Evolutionary conservation across 2,329 filamentous ascomycete genomes (phyloP).

Genomic region (Alternaria rosae): DNA sequence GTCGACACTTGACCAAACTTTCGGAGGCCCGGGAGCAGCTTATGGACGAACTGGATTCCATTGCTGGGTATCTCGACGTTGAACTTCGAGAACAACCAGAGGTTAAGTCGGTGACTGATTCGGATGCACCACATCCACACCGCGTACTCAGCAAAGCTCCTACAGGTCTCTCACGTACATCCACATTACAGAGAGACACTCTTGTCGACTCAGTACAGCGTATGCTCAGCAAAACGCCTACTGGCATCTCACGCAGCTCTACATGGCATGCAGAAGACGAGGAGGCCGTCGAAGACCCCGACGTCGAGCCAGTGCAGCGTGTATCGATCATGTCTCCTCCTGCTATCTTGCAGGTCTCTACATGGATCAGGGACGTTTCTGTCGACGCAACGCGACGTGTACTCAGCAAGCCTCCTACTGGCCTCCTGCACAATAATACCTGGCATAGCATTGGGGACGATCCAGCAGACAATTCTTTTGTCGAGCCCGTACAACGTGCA

Average conservation of each 20-base stretch:
- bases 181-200: neutral
- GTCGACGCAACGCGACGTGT: neutral
- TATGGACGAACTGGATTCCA: constrained; percentile 39
- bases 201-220: neutral
- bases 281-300: neutral
- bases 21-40: constrained; percentile 30
- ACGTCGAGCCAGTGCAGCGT: neutral
- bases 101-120: neutral
- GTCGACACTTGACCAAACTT: constrained; percentile 28
- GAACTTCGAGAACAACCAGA: constrained; percentile 23
- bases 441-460: neutral
- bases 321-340: neutral
- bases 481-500: neutral
- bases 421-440: neutral
- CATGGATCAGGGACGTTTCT: neutral
- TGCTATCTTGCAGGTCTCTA: neutral
- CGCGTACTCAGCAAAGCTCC: neutral
- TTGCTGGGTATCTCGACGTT: constrained; percentile 36
- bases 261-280: neutral
- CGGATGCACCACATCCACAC: neutral
- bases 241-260: neutral
- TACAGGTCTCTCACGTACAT: neutral
- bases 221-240: neutral
- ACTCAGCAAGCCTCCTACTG: neutral
- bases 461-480: neutral